A percentile compares a stretch with the other conserved stretches of the same genome.
Conservation (phyloP, 2,329 filamentous ascomycete genomes). For the Macrophomina phaseolina region DNA sequence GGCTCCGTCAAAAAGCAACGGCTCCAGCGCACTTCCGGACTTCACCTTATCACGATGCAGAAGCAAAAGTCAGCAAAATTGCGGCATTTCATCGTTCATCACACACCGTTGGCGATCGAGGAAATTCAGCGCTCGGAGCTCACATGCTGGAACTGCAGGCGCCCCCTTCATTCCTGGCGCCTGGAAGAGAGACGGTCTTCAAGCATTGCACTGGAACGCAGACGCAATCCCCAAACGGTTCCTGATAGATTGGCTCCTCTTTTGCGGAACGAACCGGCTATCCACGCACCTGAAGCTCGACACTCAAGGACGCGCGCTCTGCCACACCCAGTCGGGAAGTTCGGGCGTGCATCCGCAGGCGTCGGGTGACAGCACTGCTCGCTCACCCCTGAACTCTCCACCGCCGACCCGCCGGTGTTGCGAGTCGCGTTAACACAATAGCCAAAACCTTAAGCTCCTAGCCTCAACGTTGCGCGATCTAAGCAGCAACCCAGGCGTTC, state of each 20-base stretch:
- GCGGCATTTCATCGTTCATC: conserved; percentile 7
- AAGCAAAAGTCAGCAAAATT: conserved; percentile 7
- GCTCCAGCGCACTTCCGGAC: neutral
- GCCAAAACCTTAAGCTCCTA: conserved; percentile 11
- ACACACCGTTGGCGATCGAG: neutral
- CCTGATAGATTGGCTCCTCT: conserved; percentile 8
- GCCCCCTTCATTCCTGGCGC: neutral
- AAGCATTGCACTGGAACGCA: neutral
- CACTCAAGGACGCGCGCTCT: neutral
- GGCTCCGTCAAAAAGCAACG: conserved; percentile 9
- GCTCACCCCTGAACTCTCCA: neutral
- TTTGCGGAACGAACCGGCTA: conserved; percentile 7
- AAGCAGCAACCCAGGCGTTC: neutral
- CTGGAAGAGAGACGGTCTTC: neutral
- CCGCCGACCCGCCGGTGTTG: neutral
- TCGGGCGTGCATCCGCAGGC: neutral
- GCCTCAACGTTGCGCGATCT: conserved; percentile 19
- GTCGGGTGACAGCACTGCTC: neutral
- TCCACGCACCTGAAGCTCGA: neutral
- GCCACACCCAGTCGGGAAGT: neutral
- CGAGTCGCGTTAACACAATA: conserved; percentile 16
- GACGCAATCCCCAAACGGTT: conserved; percentile 18
- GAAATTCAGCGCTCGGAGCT: neutral
- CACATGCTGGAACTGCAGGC: neutral
- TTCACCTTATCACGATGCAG: conserved; percentile 1